phyloP scores from a whole-genome alignment of 1,284 basidiomycete genomes.

The Chalciporus sp. region DNA sequence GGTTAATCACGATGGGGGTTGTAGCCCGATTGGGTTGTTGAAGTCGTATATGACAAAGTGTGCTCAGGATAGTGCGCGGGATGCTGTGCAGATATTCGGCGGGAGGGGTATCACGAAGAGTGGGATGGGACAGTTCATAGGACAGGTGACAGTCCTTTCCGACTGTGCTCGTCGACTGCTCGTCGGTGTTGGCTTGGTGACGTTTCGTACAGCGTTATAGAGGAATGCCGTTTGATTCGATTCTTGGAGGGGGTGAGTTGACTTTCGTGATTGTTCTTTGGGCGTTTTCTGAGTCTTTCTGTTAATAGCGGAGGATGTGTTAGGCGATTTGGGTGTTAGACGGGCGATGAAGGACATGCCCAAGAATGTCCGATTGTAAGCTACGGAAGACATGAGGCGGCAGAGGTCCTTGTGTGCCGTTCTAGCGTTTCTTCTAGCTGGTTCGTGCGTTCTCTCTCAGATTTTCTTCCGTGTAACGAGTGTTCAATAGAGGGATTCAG shows the following conservation, averaged over 20 bases:
- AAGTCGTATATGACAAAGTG: constrained; percentile 37
- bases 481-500: too few relatives aligned
- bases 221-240: constrained; percentile 65
- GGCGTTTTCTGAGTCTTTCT: background rate
- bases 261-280: background rate
- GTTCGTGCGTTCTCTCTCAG: too few relatives aligned
- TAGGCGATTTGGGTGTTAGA: constrained; percentile 70
- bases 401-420: background rate
- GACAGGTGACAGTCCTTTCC: constrained; percentile 49
- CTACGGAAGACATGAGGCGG: background rate
- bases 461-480: too few relatives aligned
- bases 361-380: constrained; percentile 53
- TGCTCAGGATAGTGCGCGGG: constrained; percentile 41
- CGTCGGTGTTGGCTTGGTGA: background rate
- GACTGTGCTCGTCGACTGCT: too few relatives aligned
- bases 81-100: constrained; percentile 57
- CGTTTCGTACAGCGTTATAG: constrained; percentile 55
- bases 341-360: constrained; percentile 70
- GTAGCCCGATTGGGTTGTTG: constrained; percentile 43
- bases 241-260: constrained; percentile 56
- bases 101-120: constrained; percentile 55
- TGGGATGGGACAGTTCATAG: constrained; percentile 73
- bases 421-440: background rate
- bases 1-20: constrained; percentile 76
- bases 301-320: constrained; percentile 58